A percentile compares a stretch with the other conserved stretches of the same genome.
These are phyloP conservation scores for Extremus antarcticus DNA, from an alignment of 495 filamentous ascomycete genomes.

Conservation along the genomic window DNA sequence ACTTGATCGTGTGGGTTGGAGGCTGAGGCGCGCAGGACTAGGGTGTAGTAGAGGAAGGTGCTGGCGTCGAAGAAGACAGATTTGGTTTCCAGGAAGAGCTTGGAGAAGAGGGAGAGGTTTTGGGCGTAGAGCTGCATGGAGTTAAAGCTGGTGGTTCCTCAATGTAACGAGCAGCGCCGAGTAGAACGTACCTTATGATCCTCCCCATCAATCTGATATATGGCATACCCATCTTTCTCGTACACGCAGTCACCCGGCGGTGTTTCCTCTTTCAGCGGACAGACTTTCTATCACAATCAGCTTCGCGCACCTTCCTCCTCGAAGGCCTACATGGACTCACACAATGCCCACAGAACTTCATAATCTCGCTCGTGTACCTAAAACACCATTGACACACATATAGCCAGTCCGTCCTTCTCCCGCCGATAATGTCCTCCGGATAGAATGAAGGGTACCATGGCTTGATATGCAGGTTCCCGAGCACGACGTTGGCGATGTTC, in stretches of 20 bases:
- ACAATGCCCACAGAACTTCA: conserved; percentile 45
- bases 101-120: conserved; percentile 93
- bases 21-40: conserved; percentile 43
- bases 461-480: conserved; percentile 34
- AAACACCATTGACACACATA: conserved; percentile 92
- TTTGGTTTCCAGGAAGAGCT: conserved; percentile 95
- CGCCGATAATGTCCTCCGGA: conserved; percentile 32
- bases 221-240: conserved; percentile 46
- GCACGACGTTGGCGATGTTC: conserved; percentile 36
- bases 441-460: conserved; percentile 40
- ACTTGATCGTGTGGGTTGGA: conserved; percentile 37
- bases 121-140: conserved; percentile 68
- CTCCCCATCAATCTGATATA: conserved; percentile 91
- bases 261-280: conserved; percentile 27
- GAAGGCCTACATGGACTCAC: conserved; percentile 25
- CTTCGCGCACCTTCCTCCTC: not conserved
- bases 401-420: conserved; percentile 41
- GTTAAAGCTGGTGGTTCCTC: not conserved
- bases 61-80: conserved; percentile 95
- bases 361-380: conserved; percentile 70
- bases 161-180: too few relatives aligned
- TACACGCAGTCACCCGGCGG: conserved; percentile 40
- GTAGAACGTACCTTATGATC: conserved; percentile 50
- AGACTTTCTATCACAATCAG: conserved; percentile 34
- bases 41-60: conserved; percentile 89